Conservation (phyloP, 805 yeast genomes). For the Nakazawaea siamensis region DNA sequence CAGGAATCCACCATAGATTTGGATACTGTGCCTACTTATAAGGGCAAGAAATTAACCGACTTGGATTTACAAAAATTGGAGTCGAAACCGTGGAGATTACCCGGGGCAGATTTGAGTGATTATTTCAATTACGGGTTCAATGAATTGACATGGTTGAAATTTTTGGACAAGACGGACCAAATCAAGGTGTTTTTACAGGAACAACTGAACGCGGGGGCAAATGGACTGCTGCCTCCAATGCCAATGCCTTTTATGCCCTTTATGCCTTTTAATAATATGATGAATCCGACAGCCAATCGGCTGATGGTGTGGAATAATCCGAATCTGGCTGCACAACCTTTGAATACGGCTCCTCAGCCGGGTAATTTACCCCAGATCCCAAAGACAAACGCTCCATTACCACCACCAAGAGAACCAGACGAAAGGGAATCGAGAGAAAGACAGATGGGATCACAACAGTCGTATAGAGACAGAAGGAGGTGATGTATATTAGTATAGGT, state of each 20-base stretch:
- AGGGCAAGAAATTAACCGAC: constrained; percentile 79
- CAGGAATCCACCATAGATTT: constrained; percentile 44
- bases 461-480: constrained; percentile 3
- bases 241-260: constrained; percentile 12
- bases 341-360: no score
- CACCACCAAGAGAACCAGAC: constrained; percentile 1
- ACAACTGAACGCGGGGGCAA: constrained; percentile 15
- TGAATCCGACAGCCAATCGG: no score
- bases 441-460: not conserved
- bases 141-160: constrained; percentile 92
- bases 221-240: constrained; percentile 11
- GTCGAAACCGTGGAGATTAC: constrained; percentile 97
- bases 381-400: constrained; percentile 7
- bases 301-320: no score
- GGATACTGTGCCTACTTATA: constrained; percentile 62
- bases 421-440: constrained; percentile 4
- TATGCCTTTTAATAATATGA: not conserved
- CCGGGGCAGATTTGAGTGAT: constrained; percentile 92
- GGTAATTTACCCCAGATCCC: constrained; percentile 14
- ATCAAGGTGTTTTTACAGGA: constrained; percentile 37
- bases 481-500: no score
- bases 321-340: no score
- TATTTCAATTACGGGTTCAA: constrained; percentile 96
- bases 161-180: constrained; percentile 81
- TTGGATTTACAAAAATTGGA: constrained; percentile 73